Conservation (phyloP, 2,329 filamentous ascomycete species). For the Aspergillus candidus region DNA sequence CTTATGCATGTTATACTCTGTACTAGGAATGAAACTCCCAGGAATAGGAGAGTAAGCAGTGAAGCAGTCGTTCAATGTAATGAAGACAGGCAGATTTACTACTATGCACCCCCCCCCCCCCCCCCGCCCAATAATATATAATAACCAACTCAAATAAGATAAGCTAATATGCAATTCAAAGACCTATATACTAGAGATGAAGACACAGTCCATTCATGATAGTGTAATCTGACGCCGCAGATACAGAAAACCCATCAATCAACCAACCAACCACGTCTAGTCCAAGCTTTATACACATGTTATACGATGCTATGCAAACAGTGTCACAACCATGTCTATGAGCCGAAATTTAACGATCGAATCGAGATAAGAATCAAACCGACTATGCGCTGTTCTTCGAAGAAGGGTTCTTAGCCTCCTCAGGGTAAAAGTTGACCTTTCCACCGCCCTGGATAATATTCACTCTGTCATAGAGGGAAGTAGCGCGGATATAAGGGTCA, state of each 20-base stretch:
- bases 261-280: neutral
- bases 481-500: slow-evolving; percentile 79
- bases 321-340: slow-evolving; percentile 1
- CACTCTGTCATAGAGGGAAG: slow-evolving; percentile 76
- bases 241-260: neutral
- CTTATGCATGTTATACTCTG: no score
- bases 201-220: no score
- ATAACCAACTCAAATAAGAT: no score
- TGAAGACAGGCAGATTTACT: no score
- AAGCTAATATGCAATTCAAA: no score
- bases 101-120: no score
- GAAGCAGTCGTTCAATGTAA: no score
- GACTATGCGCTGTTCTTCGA: no score
- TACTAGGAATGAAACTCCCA: neutral
- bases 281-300: slow-evolving; percentile 4
- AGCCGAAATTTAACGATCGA: neutral
- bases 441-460: slow-evolving; percentile 66
- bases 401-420: slow-evolving; percentile 7
- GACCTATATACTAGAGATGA: no score
- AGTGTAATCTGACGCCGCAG: no score
- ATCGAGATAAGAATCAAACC: neutral
- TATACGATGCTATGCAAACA: neutral
- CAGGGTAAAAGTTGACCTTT: slow-evolving; percentile 63
- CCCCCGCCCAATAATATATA: no score
- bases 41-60: no score